Evolutionary conservation across 2,329 filamentous ascomycete species (phyloP).

Genomic region (Aspergillus sp.): DNA sequence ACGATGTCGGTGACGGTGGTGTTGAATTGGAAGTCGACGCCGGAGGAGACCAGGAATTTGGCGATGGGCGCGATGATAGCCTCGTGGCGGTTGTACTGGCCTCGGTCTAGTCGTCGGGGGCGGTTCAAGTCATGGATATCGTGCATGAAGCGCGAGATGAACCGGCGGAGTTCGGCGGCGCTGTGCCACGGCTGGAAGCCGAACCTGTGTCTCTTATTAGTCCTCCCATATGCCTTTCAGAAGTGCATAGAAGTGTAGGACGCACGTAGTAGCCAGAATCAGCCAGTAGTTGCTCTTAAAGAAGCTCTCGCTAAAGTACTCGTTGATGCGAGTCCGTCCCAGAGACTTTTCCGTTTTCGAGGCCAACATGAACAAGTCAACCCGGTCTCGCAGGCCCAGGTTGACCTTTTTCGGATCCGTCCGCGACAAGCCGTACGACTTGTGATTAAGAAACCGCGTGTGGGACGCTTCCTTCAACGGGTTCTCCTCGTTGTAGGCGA

Average conservation of each 20-base stretch:
- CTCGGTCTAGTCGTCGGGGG: slow-evolving; percentile 18
- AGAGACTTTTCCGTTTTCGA: slow-evolving; percentile 16
- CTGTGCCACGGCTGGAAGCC: slow-evolving; percentile 29
- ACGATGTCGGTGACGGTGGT: slow-evolving; percentile 27
- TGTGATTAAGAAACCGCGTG: slow-evolving; percentile 15
- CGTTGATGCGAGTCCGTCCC: slow-evolving; percentile 16
- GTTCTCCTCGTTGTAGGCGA: slow-evolving; percentile 6
- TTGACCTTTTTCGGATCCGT: slow-evolving; percentile 9
- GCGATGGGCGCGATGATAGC: slow-evolving; percentile 24
- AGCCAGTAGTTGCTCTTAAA: slow-evolving; percentile 28
- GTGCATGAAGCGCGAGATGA: slow-evolving; percentile 20
- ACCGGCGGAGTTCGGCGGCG: slow-evolving; percentile 27
- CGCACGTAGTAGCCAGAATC: slow-evolving; percentile 22
- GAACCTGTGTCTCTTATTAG: slow-evolving; percentile 16
- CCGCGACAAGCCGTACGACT: slow-evolving; percentile 4
- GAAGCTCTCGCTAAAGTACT: slow-evolving; percentile 18
- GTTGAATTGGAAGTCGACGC: slow-evolving; percentile 27
- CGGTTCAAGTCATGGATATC: slow-evolving; percentile 20
- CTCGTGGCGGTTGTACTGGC: slow-evolving; percentile 26
- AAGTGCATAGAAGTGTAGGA: not conserved
- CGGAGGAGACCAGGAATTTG: slow-evolving; percentile 20
- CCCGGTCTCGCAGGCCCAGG: slow-evolving; percentile 16
- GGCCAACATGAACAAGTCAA: slow-evolving; percentile 17
- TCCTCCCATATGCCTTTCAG: not conserved
- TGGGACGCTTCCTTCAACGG: not conserved